Evolutionary conservation across 805 yeast species (phyloP).

Genomic region (Brettanomyces naardenensis): DNA sequence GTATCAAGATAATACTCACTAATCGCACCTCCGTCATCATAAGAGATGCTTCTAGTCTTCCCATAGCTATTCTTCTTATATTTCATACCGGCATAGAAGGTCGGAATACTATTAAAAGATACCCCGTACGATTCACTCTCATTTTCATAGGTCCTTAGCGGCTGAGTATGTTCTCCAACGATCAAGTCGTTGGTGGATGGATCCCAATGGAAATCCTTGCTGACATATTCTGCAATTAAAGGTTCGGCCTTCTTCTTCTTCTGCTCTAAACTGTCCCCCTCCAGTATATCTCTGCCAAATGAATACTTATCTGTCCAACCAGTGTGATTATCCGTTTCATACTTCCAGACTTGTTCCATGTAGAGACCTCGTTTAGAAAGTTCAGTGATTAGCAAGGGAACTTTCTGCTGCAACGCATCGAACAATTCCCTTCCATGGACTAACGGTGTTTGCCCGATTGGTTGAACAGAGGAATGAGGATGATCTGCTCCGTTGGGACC

Average conservation of each 20-base stretch:
- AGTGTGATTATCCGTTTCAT: conserved; percentile 10
- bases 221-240: conserved; percentile 17
- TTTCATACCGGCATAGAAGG: conserved; percentile 13
- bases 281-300: conserved; percentile 23
- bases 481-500: too few species aligned
- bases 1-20: conserved; percentile 13
- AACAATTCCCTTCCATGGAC: conserved; percentile 16
- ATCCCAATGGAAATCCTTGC: conserved; percentile 23
- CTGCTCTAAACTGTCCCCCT: conserved; percentile 17
- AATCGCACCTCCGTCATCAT: conserved; percentile 14
- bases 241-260: conserved; percentile 21
- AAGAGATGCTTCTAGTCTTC: background rate
- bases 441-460: too few species aligned
- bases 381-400: conserved; percentile 19
- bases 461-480: too few species aligned
- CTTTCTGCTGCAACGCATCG: conserved; percentile 10
- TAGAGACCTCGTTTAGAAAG: conserved; percentile 19
- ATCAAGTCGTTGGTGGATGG: conserved; percentile 17
- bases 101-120: conserved; percentile 21
- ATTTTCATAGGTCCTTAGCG: conserved; percentile 13
- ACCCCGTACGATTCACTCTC: conserved; percentile 9
- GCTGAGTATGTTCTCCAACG: conserved; percentile 21
- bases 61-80: conserved; percentile 7
- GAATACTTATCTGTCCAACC: conserved; percentile 24
- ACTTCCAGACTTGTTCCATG: conserved; percentile 23